phyloP scores from a whole-genome alignment of 1,139 yeast species.

The Blastobotrys serpentis region DNA sequence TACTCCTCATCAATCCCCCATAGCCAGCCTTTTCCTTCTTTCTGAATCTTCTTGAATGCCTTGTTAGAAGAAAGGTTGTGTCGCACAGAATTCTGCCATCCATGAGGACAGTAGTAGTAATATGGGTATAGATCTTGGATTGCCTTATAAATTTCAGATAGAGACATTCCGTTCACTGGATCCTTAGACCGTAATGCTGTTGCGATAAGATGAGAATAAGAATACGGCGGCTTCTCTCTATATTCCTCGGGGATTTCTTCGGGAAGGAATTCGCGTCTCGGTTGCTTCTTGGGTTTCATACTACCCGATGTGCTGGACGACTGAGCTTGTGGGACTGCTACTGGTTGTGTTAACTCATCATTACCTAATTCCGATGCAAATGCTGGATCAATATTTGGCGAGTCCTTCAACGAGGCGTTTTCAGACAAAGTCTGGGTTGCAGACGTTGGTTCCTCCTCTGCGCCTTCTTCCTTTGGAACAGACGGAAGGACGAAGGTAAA shows the following conservation, averaged over 20 bases:
- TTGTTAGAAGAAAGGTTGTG: conserved; percentile 86
- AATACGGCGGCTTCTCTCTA: conserved; percentile 75
- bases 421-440: background rate
- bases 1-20: conserved; percentile 90
- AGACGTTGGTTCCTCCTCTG: background rate
- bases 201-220: conserved; percentile 77
- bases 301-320: no score
- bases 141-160: conserved; percentile 81
- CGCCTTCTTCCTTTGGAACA: conserved; percentile 26
- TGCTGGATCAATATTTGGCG: conserved; percentile 11
- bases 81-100: conserved; percentile 94
- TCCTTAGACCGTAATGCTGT: conserved; percentile 69
- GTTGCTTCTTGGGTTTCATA: conserved; percentile 22
- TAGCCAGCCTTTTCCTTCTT: conserved; percentile 86
- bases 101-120: conserved; percentile 89
- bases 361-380: conserved; percentile 1
- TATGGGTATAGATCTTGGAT: conserved; percentile 87
- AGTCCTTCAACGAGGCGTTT: conserved; percentile 1
- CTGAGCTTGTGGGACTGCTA: no score
- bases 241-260: conserved; percentile 83
- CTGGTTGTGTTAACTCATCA: conserved; percentile 9
- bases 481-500: conserved; percentile 81
- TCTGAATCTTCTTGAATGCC: conserved; percentile 71
- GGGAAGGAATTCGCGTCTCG: conserved; percentile 37
- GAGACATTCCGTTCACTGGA: conserved; percentile 69